Evolutionary conservation across 1,284 basidiomycete species (phyloP), one percentile per base, ranked within the genome.

Genomic region (Trametes pubescens): DNA sequence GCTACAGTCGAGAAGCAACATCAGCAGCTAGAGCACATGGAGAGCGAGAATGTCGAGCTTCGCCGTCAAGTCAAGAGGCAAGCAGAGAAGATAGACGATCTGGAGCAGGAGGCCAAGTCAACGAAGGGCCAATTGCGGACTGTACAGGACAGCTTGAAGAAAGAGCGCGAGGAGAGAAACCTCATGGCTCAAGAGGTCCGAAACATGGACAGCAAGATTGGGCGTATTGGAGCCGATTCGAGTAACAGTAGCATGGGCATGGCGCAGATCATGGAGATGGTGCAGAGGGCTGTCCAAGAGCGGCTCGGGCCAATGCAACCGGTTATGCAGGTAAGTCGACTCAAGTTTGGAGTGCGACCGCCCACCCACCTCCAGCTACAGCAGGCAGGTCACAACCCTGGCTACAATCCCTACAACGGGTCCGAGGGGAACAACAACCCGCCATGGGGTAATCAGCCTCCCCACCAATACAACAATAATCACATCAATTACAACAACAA

Each of bases 111-210:
- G 16, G 9, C 18, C 13, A n/a, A n/a, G 6, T 18, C 2, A 7
- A 8, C 40, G 1, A 1, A 43, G 35, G 52, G 29, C 14, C 43
- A 37, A 14, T 32, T 47, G 13, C 11, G 11, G 5, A 4, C n/a
- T n/a, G 5, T 57, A 11, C 13, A 46, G n/a, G 40, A 59, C 8
- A 43, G 37, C 2, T 16, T 13, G 22, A 37, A 24, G 48, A 59
- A 51, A 43, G 54, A 57, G 18, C 54, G 54, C 35, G 47, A 49
- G 16, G 53, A 52, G 29, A 43, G 24, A 13, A 32, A 26, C 13
- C 29, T 26, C 34, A 49, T 52, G 22, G 47, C 48, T 18, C 4
- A 1, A 2, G 16, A 9, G 16, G 4, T 59, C 18, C 57, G n/a
- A 32, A 21, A 14, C 13, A 0, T 34, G 29, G 1, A 35, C 6